Percentiles rank a stretch among this genome's conserved stretches.
Evolutionary conservation across 306 rosid species (phyloP).

Genomic region (Pyrus pyrifolia): DNA sequence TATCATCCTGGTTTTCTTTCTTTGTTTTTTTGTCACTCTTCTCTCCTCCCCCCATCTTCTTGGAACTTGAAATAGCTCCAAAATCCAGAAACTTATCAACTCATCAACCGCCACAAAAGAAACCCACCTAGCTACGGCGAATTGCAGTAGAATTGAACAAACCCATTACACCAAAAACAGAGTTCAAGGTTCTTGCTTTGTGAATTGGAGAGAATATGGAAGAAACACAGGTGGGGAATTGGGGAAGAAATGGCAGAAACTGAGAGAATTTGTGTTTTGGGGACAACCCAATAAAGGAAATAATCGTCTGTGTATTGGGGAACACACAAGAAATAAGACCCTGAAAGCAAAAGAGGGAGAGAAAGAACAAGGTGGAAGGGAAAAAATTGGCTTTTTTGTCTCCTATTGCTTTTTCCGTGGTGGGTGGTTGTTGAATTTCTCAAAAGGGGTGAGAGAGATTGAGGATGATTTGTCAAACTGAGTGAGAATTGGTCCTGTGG

Average conservation of each 20-base stretch:
- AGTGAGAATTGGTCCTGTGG: slow-evolving; percentile 35
- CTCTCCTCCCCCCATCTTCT: slow-evolving; percentile 36
- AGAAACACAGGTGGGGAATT: neutral
- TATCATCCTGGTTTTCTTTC: slow-evolving; percentile 13
- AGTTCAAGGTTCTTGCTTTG: neutral
- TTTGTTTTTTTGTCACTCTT: slow-evolving; percentile 5
- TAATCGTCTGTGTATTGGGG: neutral
- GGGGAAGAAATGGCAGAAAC: neutral
- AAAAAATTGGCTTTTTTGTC: slow-evolving; percentile 8
- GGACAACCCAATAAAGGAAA: neutral
- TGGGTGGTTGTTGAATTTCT: slow-evolving; percentile 24
- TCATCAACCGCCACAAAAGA: neutral
- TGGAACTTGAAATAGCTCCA: slow-evolving; percentile 23
- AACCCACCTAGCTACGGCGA: neutral
- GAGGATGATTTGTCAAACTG: neutral
- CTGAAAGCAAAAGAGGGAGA: neutral
- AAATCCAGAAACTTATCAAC: slow-evolving; percentile 15
- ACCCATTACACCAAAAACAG: slow-evolving; percentile 3
- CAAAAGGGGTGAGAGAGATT: slow-evolving; percentile 4
- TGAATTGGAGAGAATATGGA: neutral
- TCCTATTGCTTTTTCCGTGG: slow-evolving; percentile 25
- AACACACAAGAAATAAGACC: slow-evolving; percentile 17
- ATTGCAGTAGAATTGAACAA: neutral
- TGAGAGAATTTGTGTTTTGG: slow-evolving; percentile 3
- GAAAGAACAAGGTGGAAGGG: neutral